These are phyloP conservation scores for Metschnikowia corniflorae DNA, from an alignment of 805 yeast species.

Conservation along the genomic window DNA sequence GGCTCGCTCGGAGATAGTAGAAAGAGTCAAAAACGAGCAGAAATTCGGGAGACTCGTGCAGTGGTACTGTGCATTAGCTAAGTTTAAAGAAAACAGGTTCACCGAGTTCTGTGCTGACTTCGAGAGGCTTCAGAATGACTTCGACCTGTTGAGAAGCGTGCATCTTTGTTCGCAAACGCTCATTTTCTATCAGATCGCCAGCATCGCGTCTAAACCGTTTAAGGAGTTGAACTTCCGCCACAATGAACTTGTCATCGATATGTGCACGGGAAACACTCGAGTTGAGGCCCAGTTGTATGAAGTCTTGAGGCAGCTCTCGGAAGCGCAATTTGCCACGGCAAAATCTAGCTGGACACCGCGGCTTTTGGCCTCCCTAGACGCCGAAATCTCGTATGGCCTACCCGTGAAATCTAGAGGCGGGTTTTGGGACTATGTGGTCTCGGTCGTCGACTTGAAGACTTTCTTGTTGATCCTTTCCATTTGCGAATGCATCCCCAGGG, in stretches of 20 bases:
- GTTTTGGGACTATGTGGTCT: slow-evolving; percentile 22
- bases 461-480: slow-evolving; percentile 28
- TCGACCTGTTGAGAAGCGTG: slow-evolving; percentile 2
- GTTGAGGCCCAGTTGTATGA: slow-evolving; percentile 8
- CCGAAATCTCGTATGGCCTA: slow-evolving; percentile 9
- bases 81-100: slow-evolving; percentile 26
- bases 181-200: slow-evolving; percentile 23
- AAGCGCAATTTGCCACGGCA: slow-evolving; percentile 19
- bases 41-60: slow-evolving; percentile 21
- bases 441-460: slow-evolving; percentile 30
- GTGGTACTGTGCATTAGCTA: slow-evolving; percentile 22
- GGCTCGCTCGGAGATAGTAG: slow-evolving; percentile 1
- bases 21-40: slow-evolving; percentile 17
- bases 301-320: slow-evolving; percentile 21
- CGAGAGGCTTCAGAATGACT: slow-evolving; percentile 9
- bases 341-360: slow-evolving; percentile 8
- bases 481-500: slow-evolving; percentile 22
- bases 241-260: slow-evolving; percentile 20
- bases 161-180: slow-evolving; percentile 16
- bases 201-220: slow-evolving; percentile 29
- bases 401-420: slow-evolving; percentile 11
- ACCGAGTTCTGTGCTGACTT: slow-evolving; percentile 26
- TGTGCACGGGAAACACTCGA: slow-evolving; percentile 12
- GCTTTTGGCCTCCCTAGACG: slow-evolving; percentile 6
- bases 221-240: slow-evolving; percentile 18